Base-by-base conservation (phyloP, 495 filamentous ascomycete genomes). In the Hypoxylon crocopeplum region DNA sequence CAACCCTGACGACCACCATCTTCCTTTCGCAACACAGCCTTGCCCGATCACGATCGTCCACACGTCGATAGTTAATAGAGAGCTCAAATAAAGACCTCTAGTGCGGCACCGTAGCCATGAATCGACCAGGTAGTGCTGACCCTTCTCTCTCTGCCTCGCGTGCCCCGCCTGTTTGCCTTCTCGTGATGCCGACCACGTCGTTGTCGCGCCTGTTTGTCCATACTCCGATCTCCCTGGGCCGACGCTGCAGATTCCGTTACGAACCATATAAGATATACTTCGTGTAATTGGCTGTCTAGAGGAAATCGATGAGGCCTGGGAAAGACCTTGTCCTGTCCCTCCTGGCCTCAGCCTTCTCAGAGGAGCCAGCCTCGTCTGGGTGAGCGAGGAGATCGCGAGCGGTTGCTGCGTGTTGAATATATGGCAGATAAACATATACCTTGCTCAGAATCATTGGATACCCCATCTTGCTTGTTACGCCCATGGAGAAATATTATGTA, bases 81-180 rank as follows among this genome's bases (percentile, higher is more conserved):
- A 12, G n/a, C 32, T 30, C 20, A 39, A 59, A 59, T 22, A 16
- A 48, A 53, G 19, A 32, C 51, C 51, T 62, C 33, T 20, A 45
- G 30, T 38, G 48, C 44, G 50, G 32, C 54, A 62, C 58, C 42
- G 25, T 54, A 67, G 77, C 72, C 68, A 84, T 84, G 81, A 84
- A 84, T 73, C 76, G 81, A 69, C 75, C 79, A 84, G 81, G 81
- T 84, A 84, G 62, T 72, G 45, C 66, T 61, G 30, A 65, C 66
- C 62, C 64, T 68, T 3, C 8, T 38, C 60, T 62, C 55, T 53
- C 55, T 53, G 55, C 62, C 59, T 69, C 65, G 60, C 32, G 45
- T 69, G 66, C 70, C 68, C 69, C 70, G 64, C 64, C 66, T 51
- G 61, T 64, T 59, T 70, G 62, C 55, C 49, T 59, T 52, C 42